Evolutionary conservation across 78 protist genomes (phyloP), one percentile per base, ranked within the genome.

Genomic region (Dictyostelium firmibasis): DNA sequence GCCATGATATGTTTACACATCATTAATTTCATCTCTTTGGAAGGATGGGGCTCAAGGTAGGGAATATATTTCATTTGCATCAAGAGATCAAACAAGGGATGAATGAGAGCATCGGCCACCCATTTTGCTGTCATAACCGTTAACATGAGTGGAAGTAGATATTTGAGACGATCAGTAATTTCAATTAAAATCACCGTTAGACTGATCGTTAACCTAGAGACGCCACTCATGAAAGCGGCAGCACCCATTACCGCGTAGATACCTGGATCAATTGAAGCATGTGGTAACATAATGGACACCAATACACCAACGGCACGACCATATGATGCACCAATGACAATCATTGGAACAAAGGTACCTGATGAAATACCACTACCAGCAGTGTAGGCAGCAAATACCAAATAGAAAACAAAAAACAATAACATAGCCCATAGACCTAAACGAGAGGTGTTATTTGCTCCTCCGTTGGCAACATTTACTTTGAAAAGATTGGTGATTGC

Each of bases 241-340:
- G 98, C 97, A 23, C 99, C 99, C 83, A 98, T 93, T 11, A 97
- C 82, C 1, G 99, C 99, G 20, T 85, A 93, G 47, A 78, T 81
- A 74, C 96, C 92, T 0, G 96, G 96, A 77, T 93, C 96, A 36
- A 93, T 76, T 0, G 0, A 4, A 2, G 11, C n/a, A 18, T 33
- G 67, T 25, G 35, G 33, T n/a, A 89, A 0, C 25, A 89, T 53
- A 0, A 11, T 2, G n/a, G 75, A 9, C 2, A 89, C 74, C 50
- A 89, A n/a, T 4, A 81, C 50, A 81, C 94, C 94, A 31, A 78
- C 44, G 5, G 72, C 76, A 31, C 99, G 96, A 38, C 99, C 99
- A 41, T 78, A 96, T 13, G 97, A 60, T 5, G 97, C 98, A 41
- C 99, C 99, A 43, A 91, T 92, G 18, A 97, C 91, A 44, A 98